These are phyloP conservation scores for Huntiella abstrusa DNA, from an alignment of 2,329 filamentous ascomycete genomes.

Conservation along the genomic window DNA sequence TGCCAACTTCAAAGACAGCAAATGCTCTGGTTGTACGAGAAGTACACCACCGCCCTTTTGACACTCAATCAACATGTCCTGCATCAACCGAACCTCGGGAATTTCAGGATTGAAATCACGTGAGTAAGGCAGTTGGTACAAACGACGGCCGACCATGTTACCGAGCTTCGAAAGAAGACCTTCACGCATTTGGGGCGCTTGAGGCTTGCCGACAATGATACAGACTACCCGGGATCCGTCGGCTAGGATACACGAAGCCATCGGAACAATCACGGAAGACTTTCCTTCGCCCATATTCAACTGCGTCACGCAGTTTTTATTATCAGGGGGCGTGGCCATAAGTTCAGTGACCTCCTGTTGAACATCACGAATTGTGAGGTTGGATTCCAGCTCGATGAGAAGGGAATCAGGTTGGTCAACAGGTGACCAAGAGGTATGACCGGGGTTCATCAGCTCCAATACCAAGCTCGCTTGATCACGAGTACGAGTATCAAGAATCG, in stretches of 20 bases:
- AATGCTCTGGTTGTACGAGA: slow-evolving; percentile 43
- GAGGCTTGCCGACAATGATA: slow-evolving; percentile 41
- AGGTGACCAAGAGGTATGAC: slow-evolving; percentile 37
- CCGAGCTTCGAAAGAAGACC: slow-evolving; percentile 35
- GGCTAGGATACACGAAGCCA: slow-evolving; percentile 35
- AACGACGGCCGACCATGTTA: slow-evolving; percentile 31
- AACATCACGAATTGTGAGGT: slow-evolving; percentile 38
- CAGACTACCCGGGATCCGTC: slow-evolving; percentile 32
- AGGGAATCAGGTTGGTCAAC: slow-evolving; percentile 37
- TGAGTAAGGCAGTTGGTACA: slow-evolving; percentile 42
- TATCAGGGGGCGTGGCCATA: slow-evolving; percentile 29
- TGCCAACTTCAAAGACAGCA: slow-evolving; percentile 45
- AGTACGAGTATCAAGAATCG: not conserved
- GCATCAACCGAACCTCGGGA: slow-evolving; percentile 21
- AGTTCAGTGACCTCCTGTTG: slow-evolving; percentile 37
- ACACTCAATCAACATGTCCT: slow-evolving; percentile 21
- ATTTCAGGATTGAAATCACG: slow-evolving; percentile 23
- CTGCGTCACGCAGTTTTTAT: slow-evolving; percentile 37
- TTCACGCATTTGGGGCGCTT: slow-evolving; percentile 41
- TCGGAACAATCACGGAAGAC: slow-evolving; percentile 48
- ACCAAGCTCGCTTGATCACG: slow-evolving; percentile 17
- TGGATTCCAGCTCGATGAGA: slow-evolving; percentile 44
- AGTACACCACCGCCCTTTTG: slow-evolving; percentile 33
- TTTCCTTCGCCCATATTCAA: slow-evolving; percentile 58
- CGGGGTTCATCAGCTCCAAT: slow-evolving; percentile 28